Conservation (phyloP, 2,329 filamentous ascomycete genomes). For the Fonsecaea nubica region DNA sequence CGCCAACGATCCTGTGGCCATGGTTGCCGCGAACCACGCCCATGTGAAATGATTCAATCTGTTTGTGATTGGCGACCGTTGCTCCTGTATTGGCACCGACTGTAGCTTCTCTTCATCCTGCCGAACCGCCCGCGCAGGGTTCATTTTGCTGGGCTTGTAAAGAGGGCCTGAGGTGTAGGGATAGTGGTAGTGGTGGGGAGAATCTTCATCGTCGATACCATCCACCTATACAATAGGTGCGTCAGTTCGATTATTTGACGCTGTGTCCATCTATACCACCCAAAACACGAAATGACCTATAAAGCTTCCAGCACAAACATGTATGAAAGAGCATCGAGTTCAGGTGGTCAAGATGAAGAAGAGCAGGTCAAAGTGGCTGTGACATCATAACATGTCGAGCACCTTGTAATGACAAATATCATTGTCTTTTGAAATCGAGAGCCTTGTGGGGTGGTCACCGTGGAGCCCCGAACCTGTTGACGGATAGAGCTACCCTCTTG, state of each 20-base stretch:
- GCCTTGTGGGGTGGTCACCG: too few relatives aligned
- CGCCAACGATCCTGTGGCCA: constrained; percentile 75
- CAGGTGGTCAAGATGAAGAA: background rate
- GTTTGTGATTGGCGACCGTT: background rate
- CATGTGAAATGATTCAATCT: constrained; percentile 42
- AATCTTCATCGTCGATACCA: background rate
- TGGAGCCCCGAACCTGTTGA: background rate
- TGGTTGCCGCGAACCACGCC: constrained; percentile 76
- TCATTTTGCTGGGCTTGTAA: background rate
- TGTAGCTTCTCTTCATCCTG: background rate
- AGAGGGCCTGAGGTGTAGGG: background rate
- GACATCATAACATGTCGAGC: background rate
- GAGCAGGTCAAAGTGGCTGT: background rate
- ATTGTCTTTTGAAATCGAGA: background rate
- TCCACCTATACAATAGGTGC: background rate
- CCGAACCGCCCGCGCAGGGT: background rate
- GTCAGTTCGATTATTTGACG: background rate
- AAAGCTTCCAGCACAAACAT: background rate
- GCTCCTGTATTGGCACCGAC: background rate
- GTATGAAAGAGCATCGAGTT: background rate
- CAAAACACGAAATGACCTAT: background rate
- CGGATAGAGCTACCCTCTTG: background rate
- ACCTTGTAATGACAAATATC: background rate
- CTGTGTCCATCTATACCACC: background rate
- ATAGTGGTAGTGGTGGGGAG: background rate